phyloP scores from a whole-genome alignment of 2,329 filamentous ascomycete genomes.

The Ascochyta lentis region DNA sequence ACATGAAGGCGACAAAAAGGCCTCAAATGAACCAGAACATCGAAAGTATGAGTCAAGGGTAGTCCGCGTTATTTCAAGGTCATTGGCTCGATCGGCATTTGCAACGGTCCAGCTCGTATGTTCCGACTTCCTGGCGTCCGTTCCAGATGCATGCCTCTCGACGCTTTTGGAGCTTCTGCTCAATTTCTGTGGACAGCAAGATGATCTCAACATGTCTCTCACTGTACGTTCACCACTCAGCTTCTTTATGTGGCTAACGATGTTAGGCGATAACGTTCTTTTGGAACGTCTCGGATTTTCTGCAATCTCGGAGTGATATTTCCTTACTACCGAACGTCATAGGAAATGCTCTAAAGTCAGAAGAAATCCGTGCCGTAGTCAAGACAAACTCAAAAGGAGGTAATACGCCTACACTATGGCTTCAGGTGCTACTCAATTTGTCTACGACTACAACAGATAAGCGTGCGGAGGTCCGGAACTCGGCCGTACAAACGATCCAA shows the following conservation, averaged over 20 bases:
- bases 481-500: slow-evolving; percentile 88
- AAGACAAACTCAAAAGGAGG: slow-evolving; percentile 64
- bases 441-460: slow-evolving; percentile 75
- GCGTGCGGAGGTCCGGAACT: slow-evolving; percentile 78
- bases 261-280: slow-evolving; percentile 86
- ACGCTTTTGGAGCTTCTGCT: slow-evolving; percentile 86
- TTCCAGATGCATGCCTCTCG: slow-evolving; percentile 74
- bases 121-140: slow-evolving; percentile 84
- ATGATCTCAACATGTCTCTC: slow-evolving; percentile 93
- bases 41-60: background rate
- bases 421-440: slow-evolving; percentile 74
- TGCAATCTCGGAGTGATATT: slow-evolving; percentile 61
- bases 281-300: slow-evolving; percentile 91
- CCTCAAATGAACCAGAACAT: background rate
- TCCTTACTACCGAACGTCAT: slow-evolving; percentile 41
- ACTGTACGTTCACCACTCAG: slow-evolving; percentile 65
- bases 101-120: slow-evolving; percentile 89
- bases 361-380: slow-evolving; percentile 65
- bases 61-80: slow-evolving; percentile 64
- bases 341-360: slow-evolving; percentile 44
- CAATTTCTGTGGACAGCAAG: slow-evolving; percentile 85
- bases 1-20: background rate
- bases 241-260: slow-evolving; percentile 10
- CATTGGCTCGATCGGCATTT: slow-evolving; percentile 85
- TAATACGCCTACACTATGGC: slow-evolving; percentile 77